A percentile compares a stretch with the other conserved stretches of the same genome.
Conservation (phyloP, 73 alveolate genomes). For the Breviolum minutum region DNA sequence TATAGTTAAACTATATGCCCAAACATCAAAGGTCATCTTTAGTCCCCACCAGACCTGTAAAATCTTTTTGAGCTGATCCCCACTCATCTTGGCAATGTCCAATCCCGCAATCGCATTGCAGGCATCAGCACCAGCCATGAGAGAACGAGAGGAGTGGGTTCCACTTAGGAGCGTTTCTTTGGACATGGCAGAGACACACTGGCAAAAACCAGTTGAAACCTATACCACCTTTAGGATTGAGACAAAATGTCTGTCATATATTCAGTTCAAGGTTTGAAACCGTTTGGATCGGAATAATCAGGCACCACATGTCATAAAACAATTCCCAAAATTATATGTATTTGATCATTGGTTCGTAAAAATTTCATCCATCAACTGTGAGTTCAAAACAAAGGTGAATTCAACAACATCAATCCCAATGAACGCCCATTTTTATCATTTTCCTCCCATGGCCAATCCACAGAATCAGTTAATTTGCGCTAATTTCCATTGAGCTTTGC, state of each 20-base stretch:
- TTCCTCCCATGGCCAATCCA: not conserved
- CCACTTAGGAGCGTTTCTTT: not conserved
- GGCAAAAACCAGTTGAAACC: no score
- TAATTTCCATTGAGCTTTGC: no score
- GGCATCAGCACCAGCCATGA: not conserved
- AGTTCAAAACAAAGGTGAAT: no score
- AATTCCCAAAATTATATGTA: not conserved
- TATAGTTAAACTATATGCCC: no score
- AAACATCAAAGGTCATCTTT: no score
- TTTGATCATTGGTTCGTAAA: not conserved
- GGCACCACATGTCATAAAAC: not conserved
- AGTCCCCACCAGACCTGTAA: not conserved
- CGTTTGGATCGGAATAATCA: no score
- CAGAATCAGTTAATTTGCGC: not conserved
- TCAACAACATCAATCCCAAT: not conserved
- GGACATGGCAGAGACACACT: not conserved
- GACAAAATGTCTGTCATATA: not conserved
- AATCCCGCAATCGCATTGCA: not conserved
- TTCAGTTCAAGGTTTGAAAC: no score
- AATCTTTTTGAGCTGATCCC: not conserved
- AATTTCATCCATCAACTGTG: no score
- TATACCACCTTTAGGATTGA: not conserved
- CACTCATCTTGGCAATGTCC: not conserved
- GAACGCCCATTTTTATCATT: not conserved
- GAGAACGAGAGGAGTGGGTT: not conserved